Conservation (phyloP, 2,329 filamentous ascomycete genomes). For the Seiridium cupressi region DNA sequence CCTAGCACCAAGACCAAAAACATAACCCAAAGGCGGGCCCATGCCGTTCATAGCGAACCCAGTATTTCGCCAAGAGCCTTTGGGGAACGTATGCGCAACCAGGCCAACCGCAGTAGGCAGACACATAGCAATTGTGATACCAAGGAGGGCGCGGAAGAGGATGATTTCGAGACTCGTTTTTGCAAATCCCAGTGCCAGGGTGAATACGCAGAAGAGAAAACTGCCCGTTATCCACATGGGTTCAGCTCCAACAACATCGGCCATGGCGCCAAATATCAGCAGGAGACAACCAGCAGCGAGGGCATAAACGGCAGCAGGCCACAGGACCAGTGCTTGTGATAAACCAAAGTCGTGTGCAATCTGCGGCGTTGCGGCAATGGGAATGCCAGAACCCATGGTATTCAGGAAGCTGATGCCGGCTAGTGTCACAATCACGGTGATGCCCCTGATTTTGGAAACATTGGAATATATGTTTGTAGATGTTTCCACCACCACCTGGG, state of each 20-base stretch:
- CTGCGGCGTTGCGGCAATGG: constrained; percentile 16
- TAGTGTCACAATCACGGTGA: constrained; percentile 25
- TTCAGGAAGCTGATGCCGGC: constrained; percentile 33
- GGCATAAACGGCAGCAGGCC: constrained; percentile 22
- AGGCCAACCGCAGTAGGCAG: constrained; percentile 35
- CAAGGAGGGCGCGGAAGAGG: constrained; percentile 31
- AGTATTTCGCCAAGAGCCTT: constrained; percentile 35
- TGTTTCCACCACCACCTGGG: no score
- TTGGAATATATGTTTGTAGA: no score
- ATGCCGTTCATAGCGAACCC: constrained; percentile 44
- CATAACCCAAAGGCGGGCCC: constrained; percentile 45
- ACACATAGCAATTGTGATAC: constrained; percentile 35
- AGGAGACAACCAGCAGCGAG: constrained; percentile 23
- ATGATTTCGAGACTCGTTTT: constrained; percentile 34
- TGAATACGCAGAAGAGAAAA: constrained; percentile 30
- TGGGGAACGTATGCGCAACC: constrained; percentile 34
- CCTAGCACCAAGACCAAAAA: constrained; percentile 49
- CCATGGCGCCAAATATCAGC: constrained; percentile 34
- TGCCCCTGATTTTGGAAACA: no score
- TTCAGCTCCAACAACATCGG: constrained; percentile 34
- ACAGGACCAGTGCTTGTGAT: not conserved
- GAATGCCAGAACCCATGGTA: constrained; percentile 24
- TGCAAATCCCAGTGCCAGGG: constrained; percentile 30
- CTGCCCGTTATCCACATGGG: constrained; percentile 32
- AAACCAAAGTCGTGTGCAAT: constrained; percentile 19